Evolutionary conservation across 208 protist species (phyloP).

Genomic region (Novymonas esmeraldas): DNA sequence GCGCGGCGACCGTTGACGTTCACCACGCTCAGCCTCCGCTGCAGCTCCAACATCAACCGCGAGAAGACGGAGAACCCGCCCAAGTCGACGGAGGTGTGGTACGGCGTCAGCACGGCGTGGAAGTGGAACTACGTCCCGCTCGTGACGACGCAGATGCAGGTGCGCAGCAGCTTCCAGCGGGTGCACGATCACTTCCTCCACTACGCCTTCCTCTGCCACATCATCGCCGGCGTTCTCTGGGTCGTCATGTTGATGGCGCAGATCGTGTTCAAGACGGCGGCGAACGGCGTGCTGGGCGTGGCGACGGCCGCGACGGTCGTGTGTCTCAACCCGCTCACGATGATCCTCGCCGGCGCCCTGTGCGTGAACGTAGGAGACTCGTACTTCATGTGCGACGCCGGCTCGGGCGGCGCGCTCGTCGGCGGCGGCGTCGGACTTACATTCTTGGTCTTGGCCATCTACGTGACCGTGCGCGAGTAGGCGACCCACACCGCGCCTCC

Average conservation of each 20-base stretch:
- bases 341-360: conserved; percentile 66
- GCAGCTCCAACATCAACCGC: conserved; percentile 66
- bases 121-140: conserved; percentile 67
- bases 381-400: conserved; percentile 70
- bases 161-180: conserved; percentile 34
- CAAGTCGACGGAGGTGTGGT: conserved; percentile 69
- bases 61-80: conserved; percentile 51
- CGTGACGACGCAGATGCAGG: conserved; percentile 27
- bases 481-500: not conserved
- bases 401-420: conserved; percentile 67
- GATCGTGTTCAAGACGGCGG: conserved; percentile 53
- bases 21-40: conserved; percentile 46
- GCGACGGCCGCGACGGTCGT: conserved; percentile 60
- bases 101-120: conserved; percentile 50
- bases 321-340: conserved; percentile 72
- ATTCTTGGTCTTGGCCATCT: conserved; percentile 57
- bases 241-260: conserved; percentile 59
- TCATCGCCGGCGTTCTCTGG: conserved; percentile 56
- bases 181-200: conserved; percentile 65
- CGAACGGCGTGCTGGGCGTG: conserved; percentile 61
- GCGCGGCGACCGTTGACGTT: conserved; percentile 27
- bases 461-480: conserved; percentile 54
- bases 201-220: conserved; percentile 63
- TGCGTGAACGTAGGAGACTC: conserved; percentile 61
- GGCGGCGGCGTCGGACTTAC: conserved; percentile 66